These are phyloP conservation scores for Chlamydomonas reinhardtii DNA, from an alignment of 163 green algal genomes.

Conservation along the genomic window DNA sequence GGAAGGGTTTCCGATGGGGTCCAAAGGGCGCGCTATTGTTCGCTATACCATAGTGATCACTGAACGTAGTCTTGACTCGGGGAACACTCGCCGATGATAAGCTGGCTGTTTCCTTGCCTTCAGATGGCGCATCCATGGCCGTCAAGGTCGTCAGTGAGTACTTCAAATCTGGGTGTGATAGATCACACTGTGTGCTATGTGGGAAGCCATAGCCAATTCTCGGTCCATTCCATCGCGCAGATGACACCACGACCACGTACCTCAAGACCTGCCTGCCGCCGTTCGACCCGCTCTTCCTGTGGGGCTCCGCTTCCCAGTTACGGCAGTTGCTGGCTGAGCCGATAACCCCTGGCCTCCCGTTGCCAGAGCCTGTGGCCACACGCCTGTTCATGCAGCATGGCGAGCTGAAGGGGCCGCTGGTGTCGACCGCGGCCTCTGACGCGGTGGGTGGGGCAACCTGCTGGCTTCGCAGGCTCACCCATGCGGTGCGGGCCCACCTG, in stretches of 20 bases:
- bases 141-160: background rate
- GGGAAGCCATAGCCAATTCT: background rate
- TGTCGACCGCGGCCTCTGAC: background rate
- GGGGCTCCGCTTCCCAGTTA: background rate
- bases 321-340: background rate
- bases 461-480: background rate
- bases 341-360: background rate
- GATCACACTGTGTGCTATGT: background rate
- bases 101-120: background rate
- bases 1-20: too few species aligned
- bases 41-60: too few species aligned
- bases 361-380: background rate
- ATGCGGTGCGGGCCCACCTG: background rate
- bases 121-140: background rate
- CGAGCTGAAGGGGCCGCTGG: background rate
- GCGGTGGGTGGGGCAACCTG: background rate
- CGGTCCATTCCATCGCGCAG: background rate
- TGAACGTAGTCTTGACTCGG: too few species aligned
- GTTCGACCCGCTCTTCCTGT: background rate
- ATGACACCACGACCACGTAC: background rate
- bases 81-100: too few species aligned
- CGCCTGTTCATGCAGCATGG: background rate
- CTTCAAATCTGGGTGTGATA: background rate
- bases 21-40: too few species aligned
- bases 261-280: background rate